Conservation (phyloP, 164 flowering plant genomes). For the Magnolia sinica region DNA sequence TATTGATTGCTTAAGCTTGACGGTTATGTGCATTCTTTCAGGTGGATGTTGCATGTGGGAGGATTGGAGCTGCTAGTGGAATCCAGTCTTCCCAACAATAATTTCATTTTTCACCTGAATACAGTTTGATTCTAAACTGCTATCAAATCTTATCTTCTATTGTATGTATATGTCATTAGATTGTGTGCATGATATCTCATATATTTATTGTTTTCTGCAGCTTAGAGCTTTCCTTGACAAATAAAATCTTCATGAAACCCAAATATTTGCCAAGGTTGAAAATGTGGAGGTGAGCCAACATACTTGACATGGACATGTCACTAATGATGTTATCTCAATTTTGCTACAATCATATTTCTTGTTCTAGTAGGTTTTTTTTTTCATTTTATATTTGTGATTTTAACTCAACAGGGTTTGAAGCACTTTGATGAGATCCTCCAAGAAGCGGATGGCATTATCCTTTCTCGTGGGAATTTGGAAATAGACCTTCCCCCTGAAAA, state of each 20-base stretch:
- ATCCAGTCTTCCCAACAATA: not conserved
- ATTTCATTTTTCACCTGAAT: not conserved
- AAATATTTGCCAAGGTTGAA: constrained; percentile 49
- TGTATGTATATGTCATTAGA: not conserved
- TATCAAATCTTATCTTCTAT: not conserved
- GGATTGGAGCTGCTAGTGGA: too few species aligned
- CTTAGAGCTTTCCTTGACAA: constrained; percentile 38
- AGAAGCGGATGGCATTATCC: constrained; percentile 56
- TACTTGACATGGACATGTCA: not conserved
- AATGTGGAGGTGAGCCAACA: constrained; percentile 43
- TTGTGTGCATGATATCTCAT: not conserved
- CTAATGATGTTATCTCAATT: not conserved
- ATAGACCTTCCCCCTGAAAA: constrained; percentile 54
- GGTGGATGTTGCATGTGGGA: too few species aligned
- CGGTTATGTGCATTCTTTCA: too few species aligned
- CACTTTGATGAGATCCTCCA: constrained; percentile 49
- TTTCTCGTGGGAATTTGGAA: constrained; percentile 48
- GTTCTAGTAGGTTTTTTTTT: not conserved
- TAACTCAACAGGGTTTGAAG: constrained; percentile 36
- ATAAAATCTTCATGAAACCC: constrained; percentile 38
- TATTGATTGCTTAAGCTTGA: too few species aligned
- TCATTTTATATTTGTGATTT: not conserved
- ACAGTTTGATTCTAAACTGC: not conserved
- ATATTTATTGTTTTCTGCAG: constrained; percentile 22
- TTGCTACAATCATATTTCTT: not conserved